Percentiles rank a stretch among this genome's conserved stretches.
phyloP scores from a whole-genome alignment of 805 yeast species.

The Cyberlindnera maclurae region DNA sequence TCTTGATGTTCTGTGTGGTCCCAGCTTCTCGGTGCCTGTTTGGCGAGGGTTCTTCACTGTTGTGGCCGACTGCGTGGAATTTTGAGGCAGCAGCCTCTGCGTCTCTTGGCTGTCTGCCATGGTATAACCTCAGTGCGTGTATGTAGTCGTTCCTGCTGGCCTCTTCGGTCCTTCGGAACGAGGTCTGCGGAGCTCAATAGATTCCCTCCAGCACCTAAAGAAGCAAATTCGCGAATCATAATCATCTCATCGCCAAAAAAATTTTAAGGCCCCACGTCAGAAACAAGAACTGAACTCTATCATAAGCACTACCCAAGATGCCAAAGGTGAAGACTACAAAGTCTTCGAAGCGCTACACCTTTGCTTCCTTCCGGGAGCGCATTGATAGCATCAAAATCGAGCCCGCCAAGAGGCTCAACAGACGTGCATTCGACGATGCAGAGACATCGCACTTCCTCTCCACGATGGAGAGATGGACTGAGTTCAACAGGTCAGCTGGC shows the following conservation, averaged over 20 bases:
- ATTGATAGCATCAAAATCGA: constrained; percentile 80
- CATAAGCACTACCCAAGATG: background rate
- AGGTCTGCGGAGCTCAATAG: too few relatives aligned
- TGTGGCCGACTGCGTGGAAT: background rate
- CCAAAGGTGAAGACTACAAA: constrained; percentile 35
- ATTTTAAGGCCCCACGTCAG: constrained; percentile 1
- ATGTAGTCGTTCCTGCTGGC: too few relatives aligned
- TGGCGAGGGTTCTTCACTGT: constrained; percentile 1
- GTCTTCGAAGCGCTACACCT: constrained; percentile 47
- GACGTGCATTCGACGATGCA: constrained; percentile 60
- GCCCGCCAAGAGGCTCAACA: constrained; percentile 50
- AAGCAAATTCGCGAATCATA: too few relatives aligned
- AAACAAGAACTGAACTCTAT: background rate
- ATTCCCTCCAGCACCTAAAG: too few relatives aligned
- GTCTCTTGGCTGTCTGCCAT: constrained; percentile 4
- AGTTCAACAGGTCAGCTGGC: constrained; percentile 67
- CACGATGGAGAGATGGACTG: constrained; percentile 81
- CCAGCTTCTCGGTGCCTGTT: constrained; percentile 33
- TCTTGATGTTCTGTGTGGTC: constrained; percentile 69
- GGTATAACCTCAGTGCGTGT: too few relatives aligned
- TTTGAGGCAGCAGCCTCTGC: constrained; percentile 4
- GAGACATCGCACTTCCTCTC: constrained; percentile 75
- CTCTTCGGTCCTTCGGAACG: too few relatives aligned
- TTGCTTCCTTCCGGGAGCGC: constrained; percentile 74
- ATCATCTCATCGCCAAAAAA: constrained; percentile 1